These are phyloP conservation scores for Elsinoe ampelina DNA, from an alignment of 2,329 filamentous ascomycete genomes.

Conservation along the genomic window DNA sequence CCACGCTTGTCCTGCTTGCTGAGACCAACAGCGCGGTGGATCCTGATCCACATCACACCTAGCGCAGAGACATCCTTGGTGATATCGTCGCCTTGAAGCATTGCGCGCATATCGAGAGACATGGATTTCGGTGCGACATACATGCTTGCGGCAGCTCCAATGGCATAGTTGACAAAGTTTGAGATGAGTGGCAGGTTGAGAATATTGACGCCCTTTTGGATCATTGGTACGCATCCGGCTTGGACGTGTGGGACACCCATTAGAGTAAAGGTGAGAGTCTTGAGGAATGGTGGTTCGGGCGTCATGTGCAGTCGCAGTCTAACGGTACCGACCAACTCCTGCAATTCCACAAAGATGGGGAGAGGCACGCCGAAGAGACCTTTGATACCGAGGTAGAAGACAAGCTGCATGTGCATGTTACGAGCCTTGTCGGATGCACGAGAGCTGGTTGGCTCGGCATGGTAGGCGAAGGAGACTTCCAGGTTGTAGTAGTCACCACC, in stretches of 20 bases:
- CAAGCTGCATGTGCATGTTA: slow-evolving; percentile 94
- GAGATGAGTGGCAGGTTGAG: slow-evolving; percentile 69
- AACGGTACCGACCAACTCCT: slow-evolving; percentile 80
- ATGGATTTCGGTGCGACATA: slow-evolving; percentile 84
- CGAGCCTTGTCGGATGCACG: slow-evolving; percentile 71
- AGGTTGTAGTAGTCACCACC: slow-evolving; percentile 90
- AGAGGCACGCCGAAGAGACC: slow-evolving; percentile 83
- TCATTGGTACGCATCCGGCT: slow-evolving; percentile 83
- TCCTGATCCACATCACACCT: slow-evolving; percentile 85
- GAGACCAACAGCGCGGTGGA: slow-evolving; percentile 76
- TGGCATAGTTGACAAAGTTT: slow-evolving; percentile 89
- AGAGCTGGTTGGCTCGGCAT: slow-evolving; percentile 64
- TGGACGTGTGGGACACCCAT: slow-evolving; percentile 88
- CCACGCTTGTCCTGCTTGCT: slow-evolving; percentile 86
- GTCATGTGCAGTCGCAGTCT: slow-evolving; percentile 75
- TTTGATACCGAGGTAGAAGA: slow-evolving; percentile 87
- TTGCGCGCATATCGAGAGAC: slow-evolving; percentile 81
- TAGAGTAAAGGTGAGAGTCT: slow-evolving; percentile 82
- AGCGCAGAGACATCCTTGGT: slow-evolving; percentile 80
- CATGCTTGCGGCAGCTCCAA: slow-evolving; percentile 75
- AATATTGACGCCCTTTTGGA: slow-evolving; percentile 75
- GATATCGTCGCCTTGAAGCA: slow-evolving; percentile 84
- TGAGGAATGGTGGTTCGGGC: slow-evolving; percentile 84
- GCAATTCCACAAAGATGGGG: slow-evolving; percentile 82
- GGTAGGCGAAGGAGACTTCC: slow-evolving; percentile 83